Percentiles rank a stretch among this genome's conserved stretches.
Evolutionary conservation across 495 filamentous ascomycete species (phyloP).

Genomic region (Aspergillus ostianus): DNA sequence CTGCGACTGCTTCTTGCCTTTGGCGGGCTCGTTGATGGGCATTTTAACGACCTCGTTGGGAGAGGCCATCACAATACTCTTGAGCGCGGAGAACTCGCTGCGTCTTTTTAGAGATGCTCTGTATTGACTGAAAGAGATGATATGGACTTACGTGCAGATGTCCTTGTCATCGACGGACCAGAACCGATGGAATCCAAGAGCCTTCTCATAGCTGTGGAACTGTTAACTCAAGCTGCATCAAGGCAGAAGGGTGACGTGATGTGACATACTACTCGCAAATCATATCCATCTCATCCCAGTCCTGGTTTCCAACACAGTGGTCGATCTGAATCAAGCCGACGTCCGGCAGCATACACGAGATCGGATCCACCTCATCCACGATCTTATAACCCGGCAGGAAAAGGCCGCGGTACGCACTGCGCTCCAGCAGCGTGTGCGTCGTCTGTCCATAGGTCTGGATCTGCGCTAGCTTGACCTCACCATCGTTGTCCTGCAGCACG

Average conservation of each 20-base stretch:
- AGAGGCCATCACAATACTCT: conserved; percentile 82
- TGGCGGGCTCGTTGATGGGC: conserved; percentile 94
- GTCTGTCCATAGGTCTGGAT: conserved; percentile 90
- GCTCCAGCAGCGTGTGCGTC: conserved; percentile 81
- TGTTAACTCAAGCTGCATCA: conserved; percentile 22
- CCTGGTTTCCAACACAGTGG: conserved; percentile 93
- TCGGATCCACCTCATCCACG: conserved; percentile 42
- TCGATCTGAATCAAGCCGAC: conserved; percentile 74
- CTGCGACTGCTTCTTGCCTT: conserved; percentile 80
- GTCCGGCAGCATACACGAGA: conserved; percentile 51
- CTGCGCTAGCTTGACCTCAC: conserved; percentile 64
- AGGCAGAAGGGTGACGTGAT: not conserved
- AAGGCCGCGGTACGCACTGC: conserved; percentile 59
- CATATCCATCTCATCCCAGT: conserved; percentile 82
- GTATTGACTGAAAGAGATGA: not conserved
- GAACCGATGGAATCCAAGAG: conserved; percentile 91
- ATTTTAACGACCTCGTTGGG: conserved; percentile 85
- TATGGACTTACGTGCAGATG: conserved; percentile 62
- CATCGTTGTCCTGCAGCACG: conserved; percentile 43
- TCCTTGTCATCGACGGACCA: conserved; percentile 89
- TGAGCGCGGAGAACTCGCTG: conserved; percentile 77
- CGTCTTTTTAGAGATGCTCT: not conserved
- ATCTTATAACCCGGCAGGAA: conserved; percentile 80
- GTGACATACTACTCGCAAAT: conserved; percentile 68
- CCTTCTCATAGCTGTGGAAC: conserved; percentile 67